Conservation (phyloP, 257 asterid species). For the Ligustrum vulgare region DNA sequence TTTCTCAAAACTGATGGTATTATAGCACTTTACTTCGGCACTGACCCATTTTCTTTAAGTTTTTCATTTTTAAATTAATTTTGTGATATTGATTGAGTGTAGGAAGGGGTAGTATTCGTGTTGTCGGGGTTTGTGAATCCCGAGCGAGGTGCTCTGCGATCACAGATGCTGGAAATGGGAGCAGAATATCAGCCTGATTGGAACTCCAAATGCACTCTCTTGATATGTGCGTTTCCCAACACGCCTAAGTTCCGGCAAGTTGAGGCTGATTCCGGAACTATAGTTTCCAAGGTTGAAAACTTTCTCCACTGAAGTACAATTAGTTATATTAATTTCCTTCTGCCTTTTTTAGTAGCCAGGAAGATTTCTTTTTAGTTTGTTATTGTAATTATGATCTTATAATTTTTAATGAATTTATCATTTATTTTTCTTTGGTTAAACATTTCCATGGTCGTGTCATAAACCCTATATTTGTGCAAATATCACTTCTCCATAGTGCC, state of each 20-base stretch:
- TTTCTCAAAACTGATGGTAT: slow-evolving; percentile 70
- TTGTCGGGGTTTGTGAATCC: slow-evolving; percentile 97
- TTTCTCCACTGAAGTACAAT: slow-evolving; percentile 4
- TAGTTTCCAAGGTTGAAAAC: slow-evolving; percentile 69
- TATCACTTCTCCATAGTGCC: background rate
- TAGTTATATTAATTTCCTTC: background rate
- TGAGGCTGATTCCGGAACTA: slow-evolving; percentile 78
- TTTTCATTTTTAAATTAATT: slow-evolving; percentile 1
- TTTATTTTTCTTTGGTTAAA: background rate
- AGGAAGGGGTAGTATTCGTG: slow-evolving; percentile 87
- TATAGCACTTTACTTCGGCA: background rate
- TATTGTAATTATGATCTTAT: background rate
- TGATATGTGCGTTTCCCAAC: slow-evolving; percentile 78
- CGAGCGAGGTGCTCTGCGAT: slow-evolving; percentile 73
- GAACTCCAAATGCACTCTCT: slow-evolving; percentile 75
- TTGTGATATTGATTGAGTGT: slow-evolving; percentile 14
- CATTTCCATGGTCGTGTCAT: background rate
- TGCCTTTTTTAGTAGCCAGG: background rate
- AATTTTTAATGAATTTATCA: background rate
- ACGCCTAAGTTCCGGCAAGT: slow-evolving; percentile 96
- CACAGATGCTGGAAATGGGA: slow-evolving; percentile 93
- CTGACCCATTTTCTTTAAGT: background rate
- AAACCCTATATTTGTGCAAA: background rate
- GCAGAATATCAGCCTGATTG: slow-evolving; percentile 91
- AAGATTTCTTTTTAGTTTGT: background rate